Evolutionary conservation across 2,329 filamentous ascomycete species (phyloP).

Genomic region (Monosporascus sp.): DNA sequence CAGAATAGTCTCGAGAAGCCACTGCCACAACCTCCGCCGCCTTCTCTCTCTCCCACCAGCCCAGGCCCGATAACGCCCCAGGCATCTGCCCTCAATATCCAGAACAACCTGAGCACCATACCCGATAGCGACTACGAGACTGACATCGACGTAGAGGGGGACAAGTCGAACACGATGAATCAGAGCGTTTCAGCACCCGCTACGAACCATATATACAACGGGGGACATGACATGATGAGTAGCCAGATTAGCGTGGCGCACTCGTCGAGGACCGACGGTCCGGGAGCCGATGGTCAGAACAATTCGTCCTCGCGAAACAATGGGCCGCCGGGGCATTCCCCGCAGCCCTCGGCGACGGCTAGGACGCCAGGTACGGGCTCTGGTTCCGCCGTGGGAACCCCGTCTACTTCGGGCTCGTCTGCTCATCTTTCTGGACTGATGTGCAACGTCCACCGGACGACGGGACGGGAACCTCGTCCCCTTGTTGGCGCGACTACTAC

Average conservation of each 20-base stretch:
- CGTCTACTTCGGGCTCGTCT: constrained; percentile 42
- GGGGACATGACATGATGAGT: constrained; percentile 35
- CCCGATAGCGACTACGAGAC: constrained; percentile 22
- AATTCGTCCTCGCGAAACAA: constrained; percentile 46
- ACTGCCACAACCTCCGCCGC: constrained; percentile 44
- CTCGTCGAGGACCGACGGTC: constrained; percentile 36
- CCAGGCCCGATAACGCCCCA: constrained; percentile 22
- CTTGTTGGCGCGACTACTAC: constrained; percentile 94
- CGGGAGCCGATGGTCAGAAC: constrained; percentile 33
- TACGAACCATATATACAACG: constrained; percentile 30
- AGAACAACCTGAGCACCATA: constrained; percentile 25
- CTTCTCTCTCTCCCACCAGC: constrained; percentile 28
- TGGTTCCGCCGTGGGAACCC: constrained; percentile 32
- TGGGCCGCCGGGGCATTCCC: constrained; percentile 52
- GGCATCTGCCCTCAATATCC: constrained; percentile 3
- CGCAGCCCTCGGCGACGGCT: constrained; percentile 38
- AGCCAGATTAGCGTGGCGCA: constrained; percentile 43
- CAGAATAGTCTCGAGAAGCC: constrained; percentile 55
- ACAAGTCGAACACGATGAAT: constrained; percentile 44
- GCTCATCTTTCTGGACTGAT: constrained; percentile 60
- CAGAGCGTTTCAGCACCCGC: constrained; percentile 24
- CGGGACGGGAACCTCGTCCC: constrained; percentile 83
- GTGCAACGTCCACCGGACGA: constrained; percentile 76
- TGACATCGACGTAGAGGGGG: constrained; percentile 30
- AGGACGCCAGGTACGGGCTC: constrained; percentile 29